Base-by-base conservation (phyloP, 495 filamentous ascomycete species). In the Daldinia caldariorum region DNA sequence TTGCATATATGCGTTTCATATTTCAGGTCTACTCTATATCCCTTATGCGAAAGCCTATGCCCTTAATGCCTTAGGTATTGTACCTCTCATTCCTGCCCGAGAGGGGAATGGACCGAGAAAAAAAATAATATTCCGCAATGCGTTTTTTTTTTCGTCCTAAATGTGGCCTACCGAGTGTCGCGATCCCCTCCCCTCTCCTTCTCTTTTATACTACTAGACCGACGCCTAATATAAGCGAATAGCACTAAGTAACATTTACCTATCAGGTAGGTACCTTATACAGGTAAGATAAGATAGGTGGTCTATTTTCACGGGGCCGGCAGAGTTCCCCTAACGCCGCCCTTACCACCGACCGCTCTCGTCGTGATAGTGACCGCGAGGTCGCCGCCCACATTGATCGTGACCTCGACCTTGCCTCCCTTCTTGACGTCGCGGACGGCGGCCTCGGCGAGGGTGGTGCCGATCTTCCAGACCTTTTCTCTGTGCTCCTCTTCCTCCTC, bases 391-490 rank as follows among this genome's bases (percentile, higher is more conserved):
- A 97, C 91, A 72, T 93, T 94, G 66, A 99, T 85, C 76, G 91
- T 94, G 53, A 98, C 89, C 85, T 98, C 95, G 67, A 98, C 89
- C 84, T 95, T 97, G 69, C 86, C 85, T 39, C 92, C 92, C 84
- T 94, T 94, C 88, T 92, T 93, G 61, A 94, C 88, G 63, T 84
- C 91, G 79, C 85, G 90, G 73, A 98, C 79, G 34, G 89, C 91
- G 10, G 92, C 91, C 83, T 99, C 95, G 51, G 93, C 94, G 54
- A 99, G 87, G 56, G 92, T 84, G 63, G 84, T 89, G 63, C 91
- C 91, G 34, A 93, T 87, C 83, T 94, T 96, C 91, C 93, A 97
- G n/a, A 94, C 86, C 83, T 94, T 91, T 80, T 95, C 92, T 65
- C 92, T 85, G 71, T 88, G 85, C 80, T 97, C 95, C 76, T 93